Conservation (phyloP, 257 asterid species). For the Solanum lignicaule region DNA sequence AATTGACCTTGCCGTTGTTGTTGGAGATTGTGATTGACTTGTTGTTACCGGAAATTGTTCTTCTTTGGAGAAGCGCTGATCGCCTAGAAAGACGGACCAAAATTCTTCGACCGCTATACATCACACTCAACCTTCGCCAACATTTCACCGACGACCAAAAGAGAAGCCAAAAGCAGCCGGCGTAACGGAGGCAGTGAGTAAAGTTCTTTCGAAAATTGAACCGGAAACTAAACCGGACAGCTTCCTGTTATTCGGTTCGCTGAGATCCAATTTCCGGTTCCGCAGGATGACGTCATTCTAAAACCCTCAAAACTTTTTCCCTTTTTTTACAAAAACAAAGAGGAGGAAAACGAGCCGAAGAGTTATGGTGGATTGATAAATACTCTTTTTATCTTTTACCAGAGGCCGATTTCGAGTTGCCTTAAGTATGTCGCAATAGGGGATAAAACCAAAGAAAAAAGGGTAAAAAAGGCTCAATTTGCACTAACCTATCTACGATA, state of each 20-base stretch:
- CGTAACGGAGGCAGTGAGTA: not conserved
- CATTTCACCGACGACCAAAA: slow-evolving; percentile 3
- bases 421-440: too few species aligned
- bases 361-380: too few species aligned
- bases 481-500: not conserved
- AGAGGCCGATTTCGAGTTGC: rapidly evolving
- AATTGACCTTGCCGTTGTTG: slow-evolving; percentile 5
- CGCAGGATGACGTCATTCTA: not conserved
- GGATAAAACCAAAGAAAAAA: too few species aligned
- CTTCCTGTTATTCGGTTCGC: not conserved
- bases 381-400: too few species aligned
- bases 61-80: slow-evolving; percentile 2
- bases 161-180: not conserved
- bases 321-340: not conserved
- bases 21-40: slow-evolving; percentile 18
- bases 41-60: slow-evolving; percentile 29
- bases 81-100: slow-evolving; percentile 25
- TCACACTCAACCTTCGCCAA: slow-evolving; percentile 27
- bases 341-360: not conserved
- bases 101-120: slow-evolving; percentile 18
- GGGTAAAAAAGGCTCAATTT: not conserved
- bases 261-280: not conserved
- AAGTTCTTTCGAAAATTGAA: not conserved
- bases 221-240: not conserved
- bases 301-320: not conserved